phyloP scores from a whole-genome alignment of 2,329 filamentous ascomycete genomes.

The Atkinsonella texensis region DNA sequence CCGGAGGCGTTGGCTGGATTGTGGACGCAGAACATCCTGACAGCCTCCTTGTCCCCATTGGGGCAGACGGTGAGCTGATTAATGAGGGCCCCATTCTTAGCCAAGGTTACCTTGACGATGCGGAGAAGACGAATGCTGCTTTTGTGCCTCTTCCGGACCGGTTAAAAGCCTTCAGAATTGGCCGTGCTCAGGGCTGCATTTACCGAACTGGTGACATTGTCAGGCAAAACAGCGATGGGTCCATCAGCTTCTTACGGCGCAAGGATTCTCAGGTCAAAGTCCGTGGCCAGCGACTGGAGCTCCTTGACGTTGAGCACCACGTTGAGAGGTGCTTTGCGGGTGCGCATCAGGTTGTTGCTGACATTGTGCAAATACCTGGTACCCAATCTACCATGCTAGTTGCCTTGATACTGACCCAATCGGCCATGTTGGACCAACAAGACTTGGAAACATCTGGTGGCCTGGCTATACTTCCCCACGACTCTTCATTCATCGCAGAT shows the following conservation, averaged over 20 bases:
- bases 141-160: slow-evolving; percentile 5
- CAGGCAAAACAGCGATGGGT: not conserved
- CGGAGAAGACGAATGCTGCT: slow-evolving; percentile 16
- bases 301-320: not conserved
- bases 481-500: not conserved
- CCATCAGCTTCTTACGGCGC: not conserved
- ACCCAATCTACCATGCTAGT: not conserved
- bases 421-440: not conserved
- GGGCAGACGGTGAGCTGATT: slow-evolving; percentile 20
- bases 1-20: slow-evolving; percentile 13
- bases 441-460: not conserved
- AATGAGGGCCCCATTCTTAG: slow-evolving; percentile 33
- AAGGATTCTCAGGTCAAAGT: not conserved
- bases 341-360: not conserved
- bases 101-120: slow-evolving; percentile 34
- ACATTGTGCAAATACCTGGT: not conserved
- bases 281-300: not conserved
- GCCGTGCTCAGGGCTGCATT: too few relatives aligned
- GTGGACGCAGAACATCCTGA: slow-evolving; percentile 11
- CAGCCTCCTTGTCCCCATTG: slow-evolving; percentile 13
- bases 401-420: not conserved
- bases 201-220: not conserved
- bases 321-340: not conserved
- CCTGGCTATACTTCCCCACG: not conserved
- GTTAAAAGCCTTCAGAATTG: slow-evolving; percentile 3